Evolutionary conservation across 352 stramenopile species (phyloP), one percentile per base, ranked within the genome.

Genomic region (Globisporangium cylindrosporum): DNA sequence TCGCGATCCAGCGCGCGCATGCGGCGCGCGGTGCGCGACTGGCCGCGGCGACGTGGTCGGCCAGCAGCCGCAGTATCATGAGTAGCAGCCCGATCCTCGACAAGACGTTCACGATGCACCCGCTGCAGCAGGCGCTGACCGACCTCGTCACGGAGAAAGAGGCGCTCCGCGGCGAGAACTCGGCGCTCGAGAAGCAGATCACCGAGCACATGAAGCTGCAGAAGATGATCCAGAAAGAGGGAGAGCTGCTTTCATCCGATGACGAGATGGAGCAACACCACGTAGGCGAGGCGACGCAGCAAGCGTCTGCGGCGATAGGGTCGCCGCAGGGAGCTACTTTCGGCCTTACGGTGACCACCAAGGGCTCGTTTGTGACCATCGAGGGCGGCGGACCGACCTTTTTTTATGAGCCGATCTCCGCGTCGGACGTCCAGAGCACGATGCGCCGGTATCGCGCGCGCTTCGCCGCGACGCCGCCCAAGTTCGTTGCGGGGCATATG

Each of bases 81-180:
- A 22, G 5, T 18, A 34, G 32, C 38, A 54, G 22, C 24, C 55
- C 71, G 6, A 34, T 41, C 12, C 29, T 61, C 14, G 49, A 60
- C 51, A 43, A 66, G 56, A 68, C 58, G 22, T 64, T 64, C 15
- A 25, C 36, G 34, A 64, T 64, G 58, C 58, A 64, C n/a, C 58
- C 58, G 25, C 27, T 77, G 18, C 68, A 67, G 27, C 58, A 58
- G 7, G 72, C 55, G 0, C 62, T 78, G 3, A 57, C 49, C 0
- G 68, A 79, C 34, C 65, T 82, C 36, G 74, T 82, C 61, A 71
- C 71, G 14, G 76, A 82, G 58, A 71, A 68, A 0, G 76, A 82
- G 55, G 76, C 46, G 49, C 48, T 66, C 8, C 61, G 61, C 46
- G 51, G 29, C 22, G 61, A 66, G 32, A 66, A 66, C 43, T 32